These are phyloP conservation scores for Leptographium flavum DNA, from an alignment of 2,329 filamentous ascomycete species.

Conservation along the genomic window DNA sequence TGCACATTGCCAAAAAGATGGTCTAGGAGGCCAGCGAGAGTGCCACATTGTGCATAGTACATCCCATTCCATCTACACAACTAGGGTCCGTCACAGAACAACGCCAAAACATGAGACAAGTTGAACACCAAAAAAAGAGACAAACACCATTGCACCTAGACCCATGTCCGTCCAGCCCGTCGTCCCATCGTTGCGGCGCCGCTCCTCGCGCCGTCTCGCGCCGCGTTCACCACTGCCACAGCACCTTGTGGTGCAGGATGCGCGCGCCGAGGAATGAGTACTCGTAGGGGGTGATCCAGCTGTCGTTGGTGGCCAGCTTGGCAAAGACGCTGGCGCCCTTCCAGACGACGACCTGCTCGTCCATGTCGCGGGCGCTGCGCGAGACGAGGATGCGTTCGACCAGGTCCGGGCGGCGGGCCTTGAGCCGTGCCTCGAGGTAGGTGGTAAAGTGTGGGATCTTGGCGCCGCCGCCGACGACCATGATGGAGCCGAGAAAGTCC, in stretches of 20 bases:
- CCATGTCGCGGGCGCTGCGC: slow-evolving; percentile 75
- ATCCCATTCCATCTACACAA: too few relatives aligned
- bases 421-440: slow-evolving; percentile 71
- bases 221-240: slow-evolving; percentile 39
- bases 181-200: too few relatives aligned
- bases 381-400: slow-evolving; percentile 47
- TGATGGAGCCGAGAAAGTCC: slow-evolving; percentile 79
- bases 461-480: slow-evolving; percentile 76
- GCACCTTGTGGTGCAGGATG: slow-evolving; percentile 69
- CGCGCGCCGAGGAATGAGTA: slow-evolving; percentile 76
- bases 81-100: background rate
- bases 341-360: slow-evolving; percentile 95
- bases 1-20: slow-evolving; percentile 54
- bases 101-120: background rate
- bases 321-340: slow-evolving; percentile 96
- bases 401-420: slow-evolving; percentile 48
- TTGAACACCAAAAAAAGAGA: background rate
- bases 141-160: too few relatives aligned
- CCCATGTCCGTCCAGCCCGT: too few relatives aligned
- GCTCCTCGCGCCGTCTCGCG: too few relatives aligned
- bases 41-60: too few relatives aligned
- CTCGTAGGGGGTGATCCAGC: slow-evolving; percentile 79
- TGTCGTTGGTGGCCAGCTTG: slow-evolving; percentile 83
- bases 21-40: background rate
- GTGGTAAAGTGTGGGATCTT: slow-evolving; percentile 68